Evolutionary conservation across 495 filamentous ascomycete genomes (phyloP).

Genomic region (Podospora australis): DNA sequence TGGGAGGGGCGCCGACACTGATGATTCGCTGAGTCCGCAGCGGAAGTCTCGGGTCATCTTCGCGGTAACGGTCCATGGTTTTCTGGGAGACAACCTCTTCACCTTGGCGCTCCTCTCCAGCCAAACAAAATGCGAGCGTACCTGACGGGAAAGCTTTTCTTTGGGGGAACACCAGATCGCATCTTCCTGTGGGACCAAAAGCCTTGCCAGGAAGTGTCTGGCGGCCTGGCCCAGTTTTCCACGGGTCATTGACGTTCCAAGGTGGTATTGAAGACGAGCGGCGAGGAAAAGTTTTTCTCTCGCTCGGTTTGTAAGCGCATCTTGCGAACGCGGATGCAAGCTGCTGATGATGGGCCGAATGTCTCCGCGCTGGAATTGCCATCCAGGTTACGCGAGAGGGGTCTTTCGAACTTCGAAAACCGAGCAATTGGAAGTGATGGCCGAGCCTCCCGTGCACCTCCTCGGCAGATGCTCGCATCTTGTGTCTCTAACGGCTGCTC

Average conservation of each 20-base stretch:
- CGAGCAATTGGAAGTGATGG: too few relatives aligned
- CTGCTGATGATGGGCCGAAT: too few relatives aligned
- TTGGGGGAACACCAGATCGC: background rate
- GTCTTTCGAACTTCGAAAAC: too few relatives aligned
- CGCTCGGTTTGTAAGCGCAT: too few relatives aligned
- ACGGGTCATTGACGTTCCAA: background rate
- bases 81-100: background rate
- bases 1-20: background rate
- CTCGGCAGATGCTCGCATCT: too few relatives aligned
- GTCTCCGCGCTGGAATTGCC: too few relatives aligned
- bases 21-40: constrained; percentile 2
- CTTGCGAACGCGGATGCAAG: too few relatives aligned
- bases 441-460: too few relatives aligned
- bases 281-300: too few relatives aligned
- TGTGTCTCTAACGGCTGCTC: too few relatives aligned
- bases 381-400: too few relatives aligned
- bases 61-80: background rate
- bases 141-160: background rate
- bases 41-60: constrained; percentile 4
- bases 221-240: background rate
- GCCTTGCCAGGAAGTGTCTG: background rate
- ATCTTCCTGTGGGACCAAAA: background rate
- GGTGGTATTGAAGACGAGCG: background rate
- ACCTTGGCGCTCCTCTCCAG: background rate
- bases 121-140: background rate